These are phyloP conservation scores for Epichloe baconii DNA, from an alignment of 2,329 filamentous ascomycete species.

Conservation along the genomic window DNA sequence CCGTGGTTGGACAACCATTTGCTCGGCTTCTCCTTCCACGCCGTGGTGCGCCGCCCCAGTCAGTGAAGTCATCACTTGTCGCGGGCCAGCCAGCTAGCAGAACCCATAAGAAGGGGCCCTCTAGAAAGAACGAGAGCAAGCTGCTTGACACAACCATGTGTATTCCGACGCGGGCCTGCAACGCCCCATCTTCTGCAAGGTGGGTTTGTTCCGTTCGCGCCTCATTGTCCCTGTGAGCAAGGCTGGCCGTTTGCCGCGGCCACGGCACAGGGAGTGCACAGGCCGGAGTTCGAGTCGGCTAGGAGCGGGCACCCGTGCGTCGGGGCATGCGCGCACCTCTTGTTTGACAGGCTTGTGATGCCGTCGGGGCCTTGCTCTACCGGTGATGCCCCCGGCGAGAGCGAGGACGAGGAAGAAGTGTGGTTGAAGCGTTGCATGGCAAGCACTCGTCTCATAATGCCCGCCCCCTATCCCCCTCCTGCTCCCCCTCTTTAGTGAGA, in stretches of 20 bases:
- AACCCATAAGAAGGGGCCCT: too few relatives aligned
- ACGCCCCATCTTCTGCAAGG: not conserved
- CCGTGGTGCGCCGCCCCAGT: too few relatives aligned
- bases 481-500: too few relatives aligned
- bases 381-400: not conserved
- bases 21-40: too few relatives aligned
- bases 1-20: accelerated
- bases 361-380: not conserved
- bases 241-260: slow-evolving; percentile 14
- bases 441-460: slow-evolving; percentile 1
- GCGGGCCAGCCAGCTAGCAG: too few relatives aligned
- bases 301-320: slow-evolving; percentile 16
- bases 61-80: accelerated
- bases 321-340: slow-evolving; percentile 14
- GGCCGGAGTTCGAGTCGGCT: slow-evolving; percentile 14
- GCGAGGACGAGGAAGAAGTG: not conserved
- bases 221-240: slow-evolving; percentile 8
- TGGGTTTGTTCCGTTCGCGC: too few relatives aligned
- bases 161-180: not conserved
- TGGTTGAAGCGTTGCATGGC: not conserved
- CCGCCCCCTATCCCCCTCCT: too few relatives aligned
- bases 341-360: slow-evolving; percentile 14
- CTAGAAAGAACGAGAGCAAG: too few relatives aligned
- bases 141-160: too few relatives aligned
- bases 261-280: slow-evolving; percentile 14